Percentiles rank a stretch among this genome's conserved stretches.
phyloP scores from a whole-genome alignment of 1,284 basidiomycete genomes.

The Pseudozyma thailandica region DNA sequence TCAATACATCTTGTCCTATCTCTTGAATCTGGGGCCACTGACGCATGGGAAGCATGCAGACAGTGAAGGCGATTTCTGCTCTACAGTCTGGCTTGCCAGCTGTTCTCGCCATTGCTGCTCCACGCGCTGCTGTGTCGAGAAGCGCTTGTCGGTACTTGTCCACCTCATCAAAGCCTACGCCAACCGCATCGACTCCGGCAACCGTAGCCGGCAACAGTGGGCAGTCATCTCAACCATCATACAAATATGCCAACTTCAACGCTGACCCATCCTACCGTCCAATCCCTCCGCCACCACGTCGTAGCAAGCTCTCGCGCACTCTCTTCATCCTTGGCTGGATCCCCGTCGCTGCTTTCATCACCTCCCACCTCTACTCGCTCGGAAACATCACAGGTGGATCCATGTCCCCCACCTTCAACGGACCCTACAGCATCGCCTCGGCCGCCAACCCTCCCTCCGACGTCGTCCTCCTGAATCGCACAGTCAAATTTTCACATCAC shows the following conservation, averaged over 20 bases:
- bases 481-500: conserved; percentile 63
- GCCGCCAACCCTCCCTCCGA: conserved; percentile 71
- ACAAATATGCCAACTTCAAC: conserved; percentile 10
- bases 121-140: not conserved
- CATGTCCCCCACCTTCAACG: conserved; percentile 55
- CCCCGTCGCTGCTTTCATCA: conserved; percentile 71
- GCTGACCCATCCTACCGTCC: conserved; percentile 8
- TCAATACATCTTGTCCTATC: not conserved
- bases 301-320: conserved; percentile 6
- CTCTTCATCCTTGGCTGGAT: conserved; percentile 69
- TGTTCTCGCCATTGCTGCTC: not conserved
- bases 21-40: not conserved
- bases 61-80: not conserved
- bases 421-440: conserved; percentile 8
- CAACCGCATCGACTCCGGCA: conserved; percentile 6
- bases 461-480: conserved; percentile 71
- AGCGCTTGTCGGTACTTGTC: not conserved
- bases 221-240: not conserved
- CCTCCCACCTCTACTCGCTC: conserved; percentile 70
- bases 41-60: no score
- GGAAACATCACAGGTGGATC: conserved; percentile 70
- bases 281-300: not conserved
- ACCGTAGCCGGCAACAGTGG: not conserved
- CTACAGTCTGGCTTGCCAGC: no score
- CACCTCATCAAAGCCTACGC: not conserved